phyloP scores from a whole-genome alignment of 208 protist species.

The Porcisia hertigi region DNA sequence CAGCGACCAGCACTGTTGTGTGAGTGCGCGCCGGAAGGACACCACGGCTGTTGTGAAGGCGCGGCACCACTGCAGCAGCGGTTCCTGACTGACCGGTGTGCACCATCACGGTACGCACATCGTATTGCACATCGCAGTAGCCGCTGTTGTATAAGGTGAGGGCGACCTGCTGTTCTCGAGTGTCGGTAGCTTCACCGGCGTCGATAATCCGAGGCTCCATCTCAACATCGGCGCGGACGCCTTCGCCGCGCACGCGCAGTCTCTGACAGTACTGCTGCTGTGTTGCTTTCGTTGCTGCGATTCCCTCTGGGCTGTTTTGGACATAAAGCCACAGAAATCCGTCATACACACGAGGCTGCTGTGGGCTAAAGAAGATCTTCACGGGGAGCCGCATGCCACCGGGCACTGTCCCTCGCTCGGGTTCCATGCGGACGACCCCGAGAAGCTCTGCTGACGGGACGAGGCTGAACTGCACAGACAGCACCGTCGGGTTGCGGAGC shows the following conservation, averaged over 20 bases:
- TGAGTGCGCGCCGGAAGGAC: conserved; percentile 85
- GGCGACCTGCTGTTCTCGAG: conserved; percentile 48
- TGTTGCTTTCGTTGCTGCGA: not conserved
- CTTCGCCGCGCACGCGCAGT: conserved; percentile 60
- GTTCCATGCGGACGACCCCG: conserved; percentile 62
- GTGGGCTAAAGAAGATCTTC: conserved; percentile 62
- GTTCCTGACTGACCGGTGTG: not conserved
- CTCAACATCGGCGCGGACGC: conserved; percentile 66
- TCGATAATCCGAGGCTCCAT: conserved; percentile 79
- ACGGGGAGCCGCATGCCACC: conserved; percentile 48
- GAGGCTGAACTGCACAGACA: conserved; percentile 69
- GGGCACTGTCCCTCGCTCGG: conserved; percentile 55
- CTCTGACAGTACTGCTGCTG: conserved; percentile 35
- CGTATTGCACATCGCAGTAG: conserved; percentile 73
- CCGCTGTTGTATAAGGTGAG: conserved; percentile 90
- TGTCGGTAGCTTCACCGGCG: conserved; percentile 52
- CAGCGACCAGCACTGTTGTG: conserved; percentile 71
- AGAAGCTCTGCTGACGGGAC: conserved; percentile 44
- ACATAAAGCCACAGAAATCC: conserved; percentile 59
- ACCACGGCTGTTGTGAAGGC: conserved; percentile 59
- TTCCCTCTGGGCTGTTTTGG: conserved; percentile 26
- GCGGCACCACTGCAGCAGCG: conserved; percentile 29
- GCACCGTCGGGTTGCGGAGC: conserved; percentile 79
- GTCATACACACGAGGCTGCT: conserved; percentile 46
- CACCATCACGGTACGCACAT: conserved; percentile 57